phyloP scores from a whole-genome alignment of 129 eudicot species.

The Tanacetum coccineum region DNA sequence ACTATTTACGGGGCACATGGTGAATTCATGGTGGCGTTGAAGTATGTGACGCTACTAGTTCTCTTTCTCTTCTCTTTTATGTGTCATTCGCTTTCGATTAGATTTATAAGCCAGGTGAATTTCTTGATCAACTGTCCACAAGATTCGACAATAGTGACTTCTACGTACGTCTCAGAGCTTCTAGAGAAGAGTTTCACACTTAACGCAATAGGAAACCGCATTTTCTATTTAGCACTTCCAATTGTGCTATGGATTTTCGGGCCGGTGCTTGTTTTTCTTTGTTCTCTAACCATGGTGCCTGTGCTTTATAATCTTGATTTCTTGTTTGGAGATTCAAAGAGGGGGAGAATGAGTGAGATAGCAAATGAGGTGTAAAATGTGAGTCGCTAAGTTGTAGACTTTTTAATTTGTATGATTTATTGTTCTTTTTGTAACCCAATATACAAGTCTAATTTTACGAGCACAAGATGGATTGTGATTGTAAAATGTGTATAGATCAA shows the following conservation, averaged over 20 bases:
- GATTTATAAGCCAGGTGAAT: conserved; percentile 86
- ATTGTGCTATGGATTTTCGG: conserved; percentile 91
- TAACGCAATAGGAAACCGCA: conserved; percentile 61
- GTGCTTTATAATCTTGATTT: conserved; percentile 75
- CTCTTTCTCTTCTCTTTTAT: conserved; percentile 74
- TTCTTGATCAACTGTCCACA: conserved; percentile 78
- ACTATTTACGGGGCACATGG: conserved; percentile 92
- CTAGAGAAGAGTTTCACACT: conserved; percentile 65
- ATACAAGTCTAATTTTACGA: not conserved
- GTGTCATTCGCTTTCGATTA: conserved; percentile 69
- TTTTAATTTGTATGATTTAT: not conserved
- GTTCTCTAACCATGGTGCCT: conserved; percentile 51
- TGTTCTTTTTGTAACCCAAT: not conserved
- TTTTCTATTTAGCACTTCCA: conserved; percentile 67
- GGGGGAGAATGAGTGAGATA: conserved; percentile 19
- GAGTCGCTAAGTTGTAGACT: not conserved
- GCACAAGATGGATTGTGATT: not conserved
- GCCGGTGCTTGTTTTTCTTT: conserved; percentile 70
- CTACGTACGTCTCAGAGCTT: conserved; percentile 58
- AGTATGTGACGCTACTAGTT: conserved; percentile 66
- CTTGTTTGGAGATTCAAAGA: conserved; percentile 35
- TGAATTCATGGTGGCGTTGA: conserved; percentile 82
- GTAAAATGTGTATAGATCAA: too few species aligned
- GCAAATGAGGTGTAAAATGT: conserved; percentile 23
- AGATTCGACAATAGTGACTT: conserved; percentile 33